Evolutionary conservation across 768 basidiomycete species (phyloP).

Genomic region (Cystofilobasidium macerans): DNA sequence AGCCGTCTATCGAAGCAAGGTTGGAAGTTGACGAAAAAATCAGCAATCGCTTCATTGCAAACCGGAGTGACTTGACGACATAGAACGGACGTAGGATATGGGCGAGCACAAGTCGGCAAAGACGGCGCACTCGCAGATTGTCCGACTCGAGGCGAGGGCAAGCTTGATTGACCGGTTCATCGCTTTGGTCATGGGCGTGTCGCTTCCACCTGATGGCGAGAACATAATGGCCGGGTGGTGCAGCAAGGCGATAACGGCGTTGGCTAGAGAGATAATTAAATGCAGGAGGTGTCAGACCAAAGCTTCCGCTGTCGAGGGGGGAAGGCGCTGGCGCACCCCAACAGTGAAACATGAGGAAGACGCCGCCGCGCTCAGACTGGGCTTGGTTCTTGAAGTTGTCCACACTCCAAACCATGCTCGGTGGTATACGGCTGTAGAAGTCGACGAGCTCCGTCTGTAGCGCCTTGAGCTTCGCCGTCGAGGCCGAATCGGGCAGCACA

Average conservation of each 20-base stretch:
- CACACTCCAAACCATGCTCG: slow-evolving; percentile 32
- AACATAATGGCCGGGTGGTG: slow-evolving; percentile 37
- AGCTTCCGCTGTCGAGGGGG: no score
- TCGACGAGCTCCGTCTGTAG: slow-evolving; percentile 33
- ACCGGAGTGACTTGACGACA: background rate
- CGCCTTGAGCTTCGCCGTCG: slow-evolving; percentile 31
- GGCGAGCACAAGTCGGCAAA: slow-evolving; percentile 31
- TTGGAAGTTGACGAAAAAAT: background rate
- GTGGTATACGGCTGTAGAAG: slow-evolving; percentile 32
- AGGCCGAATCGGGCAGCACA: slow-evolving; percentile 26
- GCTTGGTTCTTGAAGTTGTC: slow-evolving; percentile 33
- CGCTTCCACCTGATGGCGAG: slow-evolving; percentile 33
- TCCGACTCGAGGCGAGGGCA: slow-evolving; percentile 31
- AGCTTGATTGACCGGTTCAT: slow-evolving; percentile 34
- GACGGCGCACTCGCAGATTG: slow-evolving; percentile 37
- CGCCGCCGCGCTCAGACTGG: slow-evolving; percentile 20
- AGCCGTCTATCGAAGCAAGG: slow-evolving; percentile 19
- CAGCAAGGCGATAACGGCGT: slow-evolving; percentile 34
- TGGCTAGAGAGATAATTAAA: slow-evolving; percentile 30
- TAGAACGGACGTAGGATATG: slow-evolving; percentile 30
- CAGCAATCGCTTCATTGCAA: slow-evolving; percentile 20
- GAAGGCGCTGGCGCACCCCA: slow-evolving; percentile 24
- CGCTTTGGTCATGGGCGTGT: slow-evolving; percentile 34
- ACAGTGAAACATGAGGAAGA: slow-evolving; percentile 25
- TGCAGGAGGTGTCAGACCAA: slow-evolving; percentile 6